A percentile compares a stretch with the other conserved stretches of the same genome.
These are phyloP conservation scores for Pseudogymnoascus destructans DNA, from an alignment of 2,329 filamentous ascomycete species.

Conservation along the genomic window DNA sequence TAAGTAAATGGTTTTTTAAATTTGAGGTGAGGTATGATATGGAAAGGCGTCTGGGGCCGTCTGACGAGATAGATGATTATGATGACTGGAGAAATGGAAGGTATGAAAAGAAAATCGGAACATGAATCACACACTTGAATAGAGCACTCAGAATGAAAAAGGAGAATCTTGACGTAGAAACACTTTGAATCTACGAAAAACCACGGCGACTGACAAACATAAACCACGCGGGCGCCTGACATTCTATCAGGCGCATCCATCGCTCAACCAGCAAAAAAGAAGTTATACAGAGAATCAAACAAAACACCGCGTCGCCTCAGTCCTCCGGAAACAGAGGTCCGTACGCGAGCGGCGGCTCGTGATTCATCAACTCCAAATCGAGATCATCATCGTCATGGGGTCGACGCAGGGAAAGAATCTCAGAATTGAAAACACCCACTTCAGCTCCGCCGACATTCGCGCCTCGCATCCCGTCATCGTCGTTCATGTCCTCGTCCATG, in stretches of 20 bases:
- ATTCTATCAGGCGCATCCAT: constrained; percentile 7
- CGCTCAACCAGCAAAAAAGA: neutral
- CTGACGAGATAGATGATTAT: neutral
- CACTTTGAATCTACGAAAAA: constrained; percentile 4
- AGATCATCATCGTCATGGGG: constrained; percentile 25
- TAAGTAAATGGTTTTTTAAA: constrained; percentile 11
- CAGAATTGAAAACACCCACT: constrained; percentile 39
- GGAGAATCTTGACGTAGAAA: constrained; percentile 4
- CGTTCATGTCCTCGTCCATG: constrained; percentile 63
- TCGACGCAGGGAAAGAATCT: constrained; percentile 18
- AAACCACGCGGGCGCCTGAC: neutral
- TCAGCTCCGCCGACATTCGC: constrained; percentile 37
- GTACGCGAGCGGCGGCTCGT: constrained; percentile 22
- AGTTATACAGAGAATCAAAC: neutral
- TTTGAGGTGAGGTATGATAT: neutral
- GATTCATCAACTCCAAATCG: constrained; percentile 26
- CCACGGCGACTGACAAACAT: constrained; percentile 1
- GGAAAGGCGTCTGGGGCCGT: neutral
- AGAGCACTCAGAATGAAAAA: neutral
- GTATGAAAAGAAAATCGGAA: constrained; percentile 1
- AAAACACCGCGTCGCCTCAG: neutral
- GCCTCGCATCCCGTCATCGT: constrained; percentile 40
- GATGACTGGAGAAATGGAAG: neutral
- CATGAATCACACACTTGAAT: constrained; percentile 8
- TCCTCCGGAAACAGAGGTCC: constrained; percentile 2